phyloP scores from a whole-genome alignment of 108 stramenopile genomes.

The Phaeodactylum tricornutum region DNA sequence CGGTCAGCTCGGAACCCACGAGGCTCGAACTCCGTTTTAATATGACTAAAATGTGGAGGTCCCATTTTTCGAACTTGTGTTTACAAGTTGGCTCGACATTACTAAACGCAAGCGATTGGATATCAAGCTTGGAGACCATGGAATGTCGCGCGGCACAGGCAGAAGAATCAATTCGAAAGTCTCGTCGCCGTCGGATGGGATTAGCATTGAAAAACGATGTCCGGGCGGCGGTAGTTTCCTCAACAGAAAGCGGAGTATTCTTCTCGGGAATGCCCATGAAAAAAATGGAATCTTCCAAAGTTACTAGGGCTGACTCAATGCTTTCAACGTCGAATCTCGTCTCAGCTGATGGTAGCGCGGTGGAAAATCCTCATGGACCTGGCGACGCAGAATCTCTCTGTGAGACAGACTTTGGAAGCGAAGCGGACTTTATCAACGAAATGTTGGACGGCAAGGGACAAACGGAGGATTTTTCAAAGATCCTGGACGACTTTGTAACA shows the following conservation, averaged over 20 bases:
- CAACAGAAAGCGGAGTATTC: constrained; percentile 29
- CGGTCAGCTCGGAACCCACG: constrained; percentile 42
- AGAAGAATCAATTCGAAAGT: constrained; percentile 36
- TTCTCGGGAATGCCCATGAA: constrained; percentile 15
- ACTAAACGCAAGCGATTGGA: constrained; percentile 57
- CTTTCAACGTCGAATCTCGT: background rate
- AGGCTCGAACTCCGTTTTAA: constrained; percentile 55
- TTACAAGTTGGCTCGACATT: constrained; percentile 50
- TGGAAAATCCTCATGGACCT: too few species aligned
- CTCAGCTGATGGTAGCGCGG: too few species aligned
- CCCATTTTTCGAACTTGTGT: constrained; percentile 63
- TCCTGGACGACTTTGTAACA: constrained; percentile 15
- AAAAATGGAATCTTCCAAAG: background rate
- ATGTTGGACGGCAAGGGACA: constrained; percentile 5
- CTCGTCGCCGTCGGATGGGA: constrained; percentile 52
- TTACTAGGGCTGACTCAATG: constrained; percentile 4
- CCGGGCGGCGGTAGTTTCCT: constrained; percentile 1
- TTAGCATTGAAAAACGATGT: constrained; percentile 33
- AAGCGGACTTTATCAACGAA: constrained; percentile 2
- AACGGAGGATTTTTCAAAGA: constrained; percentile 15
- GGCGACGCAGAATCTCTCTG: background rate
- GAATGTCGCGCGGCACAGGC: constrained; percentile 30
- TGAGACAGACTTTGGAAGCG: constrained; percentile 2
- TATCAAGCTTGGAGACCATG: constrained; percentile 46
- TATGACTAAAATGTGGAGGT: constrained; percentile 59